phyloP scores from a whole-genome alignment of 805 yeast genomes.

The Candida palmyrensis region DNA sequence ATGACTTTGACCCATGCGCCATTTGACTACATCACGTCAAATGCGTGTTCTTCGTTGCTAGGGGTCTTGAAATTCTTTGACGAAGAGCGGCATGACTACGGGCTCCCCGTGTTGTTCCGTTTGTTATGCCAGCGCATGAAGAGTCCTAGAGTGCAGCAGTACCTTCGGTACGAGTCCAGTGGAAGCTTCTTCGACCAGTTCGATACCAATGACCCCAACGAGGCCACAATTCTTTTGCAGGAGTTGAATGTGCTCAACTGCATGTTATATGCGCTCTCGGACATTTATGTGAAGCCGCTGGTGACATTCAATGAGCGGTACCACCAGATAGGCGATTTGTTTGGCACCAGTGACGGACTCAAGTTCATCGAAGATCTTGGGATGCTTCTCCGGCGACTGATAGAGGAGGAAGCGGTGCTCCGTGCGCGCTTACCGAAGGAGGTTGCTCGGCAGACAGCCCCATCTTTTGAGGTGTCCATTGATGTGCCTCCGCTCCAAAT shows the following conservation, averaged over 20 bases:
- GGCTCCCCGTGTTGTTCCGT: slow-evolving; percentile 31
- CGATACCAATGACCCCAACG: slow-evolving; percentile 23
- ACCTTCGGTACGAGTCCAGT: slow-evolving; percentile 22
- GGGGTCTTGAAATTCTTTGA: slow-evolving; percentile 55
- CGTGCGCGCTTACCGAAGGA: slow-evolving; percentile 44
- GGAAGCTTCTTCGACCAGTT: slow-evolving; percentile 34
- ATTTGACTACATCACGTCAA: slow-evolving; percentile 55
- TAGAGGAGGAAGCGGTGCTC: slow-evolving; percentile 53
- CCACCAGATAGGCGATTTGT: slow-evolving; percentile 33
- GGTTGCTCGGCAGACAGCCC: slow-evolving; percentile 41
- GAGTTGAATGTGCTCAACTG: slow-evolving; percentile 37
- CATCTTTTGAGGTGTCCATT: slow-evolving; percentile 16
- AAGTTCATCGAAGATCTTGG: slow-evolving; percentile 38
- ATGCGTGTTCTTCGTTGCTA: slow-evolving; percentile 46
- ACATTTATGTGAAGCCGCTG: slow-evolving; percentile 51
- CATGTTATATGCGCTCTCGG: slow-evolving; percentile 48
- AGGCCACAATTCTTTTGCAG: slow-evolving; percentile 29
- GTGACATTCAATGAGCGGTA: slow-evolving; percentile 44
- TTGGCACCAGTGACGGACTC: slow-evolving; percentile 39
- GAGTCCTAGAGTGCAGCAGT: slow-evolving; percentile 19
- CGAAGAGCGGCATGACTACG: slow-evolving; percentile 49
- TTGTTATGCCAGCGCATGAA: slow-evolving; percentile 25
- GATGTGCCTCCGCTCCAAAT: slow-evolving; percentile 39
- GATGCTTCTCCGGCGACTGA: slow-evolving; percentile 43
- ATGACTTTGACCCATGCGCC: slow-evolving; percentile 52